These are phyloP conservation scores for Didymella pinodella DNA, from an alignment of 2,329 filamentous ascomycete genomes.

Conservation along the genomic window DNA sequence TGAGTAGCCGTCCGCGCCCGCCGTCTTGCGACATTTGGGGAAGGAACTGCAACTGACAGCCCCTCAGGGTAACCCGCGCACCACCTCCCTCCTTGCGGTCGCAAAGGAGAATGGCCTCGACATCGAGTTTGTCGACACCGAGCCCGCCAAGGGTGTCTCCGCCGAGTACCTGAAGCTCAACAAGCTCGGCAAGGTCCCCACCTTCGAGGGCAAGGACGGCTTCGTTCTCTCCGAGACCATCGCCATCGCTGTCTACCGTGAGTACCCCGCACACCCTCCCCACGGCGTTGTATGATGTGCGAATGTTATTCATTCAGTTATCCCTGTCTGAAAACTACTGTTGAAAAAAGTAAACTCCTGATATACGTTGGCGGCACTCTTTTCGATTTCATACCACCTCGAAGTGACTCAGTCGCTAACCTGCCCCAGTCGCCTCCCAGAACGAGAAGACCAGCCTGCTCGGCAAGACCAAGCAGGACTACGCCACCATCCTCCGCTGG, in stretches of 20 bases:
- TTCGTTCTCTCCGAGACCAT: conserved; percentile 88
- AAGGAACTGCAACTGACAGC: conserved; percentile 30
- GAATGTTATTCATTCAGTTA: conserved; percentile 69
- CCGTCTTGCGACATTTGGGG: conserved; percentile 4
- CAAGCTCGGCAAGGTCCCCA: conserved; percentile 88
- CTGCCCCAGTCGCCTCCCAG: conserved; percentile 84
- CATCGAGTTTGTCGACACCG: conserved; percentile 80
- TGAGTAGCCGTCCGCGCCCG: conserved; percentile 24
- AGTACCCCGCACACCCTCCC: conserved; percentile 56
- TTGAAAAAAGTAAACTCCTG: conserved; percentile 79
- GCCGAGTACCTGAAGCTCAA: conserved; percentile 85
- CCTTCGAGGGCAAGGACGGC: conserved; percentile 91
- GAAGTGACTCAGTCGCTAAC: conserved; percentile 44
- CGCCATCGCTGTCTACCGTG: conserved; percentile 97
- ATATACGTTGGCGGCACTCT: conserved; percentile 67
- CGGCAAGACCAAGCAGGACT: conserved; percentile 99
- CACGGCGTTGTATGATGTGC: conserved; percentile 64
- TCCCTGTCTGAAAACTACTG: conserved; percentile 92
- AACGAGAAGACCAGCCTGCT: conserved; percentile 99
- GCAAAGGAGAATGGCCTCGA: conserved; percentile 98
- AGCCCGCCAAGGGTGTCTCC: conserved; percentile 69
- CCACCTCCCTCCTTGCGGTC: conserved; percentile 85
- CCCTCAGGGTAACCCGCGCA: conserved; percentile 83
- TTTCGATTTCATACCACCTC: conserved; percentile 19
- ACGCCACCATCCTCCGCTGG: conserved; percentile 98